Conservation (phyloP, 148 eudicot species). For the Amaranthus cruentus region DNA sequence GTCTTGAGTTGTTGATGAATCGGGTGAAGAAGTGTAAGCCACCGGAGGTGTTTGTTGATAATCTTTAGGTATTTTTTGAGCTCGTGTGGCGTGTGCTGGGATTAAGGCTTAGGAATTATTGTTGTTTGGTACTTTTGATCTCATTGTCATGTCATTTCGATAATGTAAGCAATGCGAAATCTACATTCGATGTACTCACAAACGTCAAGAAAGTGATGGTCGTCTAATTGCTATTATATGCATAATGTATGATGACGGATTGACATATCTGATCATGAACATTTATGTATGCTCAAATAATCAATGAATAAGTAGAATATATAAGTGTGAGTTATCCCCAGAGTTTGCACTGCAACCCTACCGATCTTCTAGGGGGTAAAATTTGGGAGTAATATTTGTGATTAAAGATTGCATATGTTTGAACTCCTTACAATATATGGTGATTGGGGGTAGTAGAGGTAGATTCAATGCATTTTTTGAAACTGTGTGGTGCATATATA, state of each 20-base stretch:
- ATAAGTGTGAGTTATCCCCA: background rate
- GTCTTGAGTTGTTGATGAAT: background rate
- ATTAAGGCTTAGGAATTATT: too few species aligned
- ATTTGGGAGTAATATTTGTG: background rate
- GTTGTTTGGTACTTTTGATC: background rate
- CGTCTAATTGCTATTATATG: background rate
- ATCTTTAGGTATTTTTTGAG: background rate
- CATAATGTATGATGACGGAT: background rate
- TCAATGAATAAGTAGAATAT: background rate
- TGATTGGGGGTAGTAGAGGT: background rate
- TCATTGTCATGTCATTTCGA: background rate
- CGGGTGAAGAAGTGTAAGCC: background rate
- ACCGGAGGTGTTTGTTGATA: too few species aligned
- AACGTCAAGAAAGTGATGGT: background rate
- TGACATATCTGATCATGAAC: too few species aligned
- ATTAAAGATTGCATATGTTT: background rate
- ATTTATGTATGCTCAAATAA: background rate
- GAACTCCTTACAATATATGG: background rate
- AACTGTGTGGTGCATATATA: background rate
- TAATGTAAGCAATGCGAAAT: background rate
- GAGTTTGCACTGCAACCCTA: background rate
- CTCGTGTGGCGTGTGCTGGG: too few species aligned
- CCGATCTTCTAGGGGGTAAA: background rate
- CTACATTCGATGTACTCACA: background rate
- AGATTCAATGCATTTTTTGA: background rate